phyloP scores from a whole-genome alignment of 2,329 filamentous ascomycete species.

The Phialocephala subalpina region DNA sequence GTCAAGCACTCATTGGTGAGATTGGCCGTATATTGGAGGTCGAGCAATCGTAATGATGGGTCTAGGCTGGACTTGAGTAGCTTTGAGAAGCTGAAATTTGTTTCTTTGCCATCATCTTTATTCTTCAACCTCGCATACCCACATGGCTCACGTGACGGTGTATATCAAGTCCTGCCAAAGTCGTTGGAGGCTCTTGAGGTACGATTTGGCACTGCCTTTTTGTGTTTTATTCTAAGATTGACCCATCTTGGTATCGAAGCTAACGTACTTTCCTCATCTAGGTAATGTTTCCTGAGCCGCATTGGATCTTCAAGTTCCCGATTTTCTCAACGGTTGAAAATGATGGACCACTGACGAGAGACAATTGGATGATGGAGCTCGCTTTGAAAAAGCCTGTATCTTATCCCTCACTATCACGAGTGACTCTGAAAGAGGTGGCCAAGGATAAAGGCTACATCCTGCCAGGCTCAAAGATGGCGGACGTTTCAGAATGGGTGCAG shows the following conservation, averaged over 20 bases:
- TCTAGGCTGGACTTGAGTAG: not conserved
- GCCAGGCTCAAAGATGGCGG: not conserved
- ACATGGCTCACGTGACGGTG: not conserved
- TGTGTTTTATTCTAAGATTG: not conserved
- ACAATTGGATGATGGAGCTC: not conserved
- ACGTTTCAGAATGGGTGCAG: not conserved
- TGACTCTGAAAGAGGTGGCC: not conserved
- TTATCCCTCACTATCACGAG: not conserved
- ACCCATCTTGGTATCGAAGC: not conserved
- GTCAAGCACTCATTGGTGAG: not conserved
- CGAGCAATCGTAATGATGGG: not conserved
- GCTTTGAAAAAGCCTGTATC: not conserved
- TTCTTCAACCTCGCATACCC: not conserved
- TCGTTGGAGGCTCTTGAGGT: not conserved
- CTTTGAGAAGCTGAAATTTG: not conserved
- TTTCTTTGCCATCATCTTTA: not conserved
- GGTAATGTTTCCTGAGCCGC: not conserved
- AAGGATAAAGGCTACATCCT: not conserved
- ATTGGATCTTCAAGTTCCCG: slow-evolving; percentile 2
- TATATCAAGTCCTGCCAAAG: not conserved
- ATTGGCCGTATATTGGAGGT: not conserved
- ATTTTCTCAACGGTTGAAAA: not conserved
- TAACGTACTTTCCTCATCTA: not conserved
- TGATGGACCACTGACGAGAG: not conserved
- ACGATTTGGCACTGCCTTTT: not conserved